phyloP scores from a whole-genome alignment of 768 basidiomycete genomes.

The Neoboletus subvelutipes region DNA sequence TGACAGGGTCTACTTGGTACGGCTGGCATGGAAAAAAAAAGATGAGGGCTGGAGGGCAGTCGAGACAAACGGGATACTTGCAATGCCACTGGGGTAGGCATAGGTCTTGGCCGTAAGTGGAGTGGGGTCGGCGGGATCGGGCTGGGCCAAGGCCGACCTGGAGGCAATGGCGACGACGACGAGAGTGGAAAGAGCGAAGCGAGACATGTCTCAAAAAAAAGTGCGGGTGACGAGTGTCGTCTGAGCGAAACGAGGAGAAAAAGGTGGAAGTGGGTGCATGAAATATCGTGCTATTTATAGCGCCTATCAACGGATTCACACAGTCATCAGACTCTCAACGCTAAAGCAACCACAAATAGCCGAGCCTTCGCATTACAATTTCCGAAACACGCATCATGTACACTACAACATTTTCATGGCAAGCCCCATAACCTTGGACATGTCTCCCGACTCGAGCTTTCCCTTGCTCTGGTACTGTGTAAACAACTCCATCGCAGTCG shows the following conservation, averaged over 20 bases:
- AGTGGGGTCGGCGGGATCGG: slow-evolving; percentile 43
- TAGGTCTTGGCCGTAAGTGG: slow-evolving; percentile 49
- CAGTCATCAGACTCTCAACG: not conserved
- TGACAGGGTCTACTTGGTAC: slow-evolving; percentile 47
- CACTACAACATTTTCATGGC: slow-evolving; percentile 25
- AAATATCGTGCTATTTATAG: slow-evolving; percentile 16
- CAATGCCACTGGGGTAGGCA: slow-evolving; percentile 43
- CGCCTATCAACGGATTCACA: slow-evolving; percentile 3
- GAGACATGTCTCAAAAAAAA: slow-evolving; percentile 42
- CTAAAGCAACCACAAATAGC: not conserved
- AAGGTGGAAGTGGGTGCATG: not conserved
- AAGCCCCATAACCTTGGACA: slow-evolving; percentile 26
- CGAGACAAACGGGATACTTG: slow-evolving; percentile 17
- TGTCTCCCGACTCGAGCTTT: slow-evolving; percentile 30
- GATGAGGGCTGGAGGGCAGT: not conserved
- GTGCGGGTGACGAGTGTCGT: not conserved
- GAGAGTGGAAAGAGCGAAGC: slow-evolving; percentile 45
- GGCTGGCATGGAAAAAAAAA: slow-evolving; percentile 36
- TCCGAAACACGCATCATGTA: not conserved
- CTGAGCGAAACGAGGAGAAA: not conserved
- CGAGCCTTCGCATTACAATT: not conserved
- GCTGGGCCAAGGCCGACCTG: slow-evolving; percentile 29
- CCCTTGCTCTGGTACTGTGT: slow-evolving; percentile 25
- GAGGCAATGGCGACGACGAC: slow-evolving; percentile 33
- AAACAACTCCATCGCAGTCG: slow-evolving; percentile 31